Evolutionary conservation across 2,329 filamentous ascomycete species (phyloP).

Genomic region (Ustulina deusta): DNA sequence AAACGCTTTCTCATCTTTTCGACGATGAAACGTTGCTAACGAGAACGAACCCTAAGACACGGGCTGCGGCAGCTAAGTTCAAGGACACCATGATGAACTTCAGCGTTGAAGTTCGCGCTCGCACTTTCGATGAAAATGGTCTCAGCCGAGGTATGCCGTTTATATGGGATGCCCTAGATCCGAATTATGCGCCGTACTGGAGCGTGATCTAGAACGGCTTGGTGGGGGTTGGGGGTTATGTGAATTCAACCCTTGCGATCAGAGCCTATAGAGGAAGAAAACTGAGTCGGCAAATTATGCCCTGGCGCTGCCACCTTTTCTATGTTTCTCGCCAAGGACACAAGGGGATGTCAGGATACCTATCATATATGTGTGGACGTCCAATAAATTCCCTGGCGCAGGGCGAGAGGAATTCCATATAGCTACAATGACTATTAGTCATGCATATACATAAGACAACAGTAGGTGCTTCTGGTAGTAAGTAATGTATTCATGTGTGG

Average conservation of each 20-base stretch:
- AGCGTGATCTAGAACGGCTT: slow-evolving; percentile 32
- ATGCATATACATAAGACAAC: background rate
- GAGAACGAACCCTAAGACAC: slow-evolving; percentile 50
- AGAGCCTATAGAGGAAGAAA: background rate
- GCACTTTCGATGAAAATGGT: slow-evolving; percentile 56
- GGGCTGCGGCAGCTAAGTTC: slow-evolving; percentile 53
- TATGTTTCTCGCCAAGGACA: background rate
- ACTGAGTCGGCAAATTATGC: background rate
- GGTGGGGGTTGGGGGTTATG: background rate
- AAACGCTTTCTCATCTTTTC: slow-evolving; percentile 58
- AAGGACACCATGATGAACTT: slow-evolving; percentile 53
- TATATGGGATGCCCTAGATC: slow-evolving; percentile 51
- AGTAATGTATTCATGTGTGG: background rate
- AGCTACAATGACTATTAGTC: background rate
- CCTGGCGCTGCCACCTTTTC: too few species aligned
- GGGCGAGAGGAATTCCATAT: background rate
- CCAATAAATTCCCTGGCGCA: background rate
- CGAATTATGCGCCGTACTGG: slow-evolving; percentile 32
- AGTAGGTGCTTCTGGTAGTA: too few species aligned
- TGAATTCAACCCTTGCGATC: too few species aligned
- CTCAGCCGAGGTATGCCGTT: slow-evolving; percentile 61
- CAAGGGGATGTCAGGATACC: background rate
- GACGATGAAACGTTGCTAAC: slow-evolving; percentile 51
- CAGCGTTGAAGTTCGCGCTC: slow-evolving; percentile 52
- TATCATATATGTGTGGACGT: background rate